Evolutionary conservation across 495 filamentous ascomycete genomes (phyloP), one percentile per base, ranked within the genome.

Genomic region (Polyplosphaeria fusca): DNA sequence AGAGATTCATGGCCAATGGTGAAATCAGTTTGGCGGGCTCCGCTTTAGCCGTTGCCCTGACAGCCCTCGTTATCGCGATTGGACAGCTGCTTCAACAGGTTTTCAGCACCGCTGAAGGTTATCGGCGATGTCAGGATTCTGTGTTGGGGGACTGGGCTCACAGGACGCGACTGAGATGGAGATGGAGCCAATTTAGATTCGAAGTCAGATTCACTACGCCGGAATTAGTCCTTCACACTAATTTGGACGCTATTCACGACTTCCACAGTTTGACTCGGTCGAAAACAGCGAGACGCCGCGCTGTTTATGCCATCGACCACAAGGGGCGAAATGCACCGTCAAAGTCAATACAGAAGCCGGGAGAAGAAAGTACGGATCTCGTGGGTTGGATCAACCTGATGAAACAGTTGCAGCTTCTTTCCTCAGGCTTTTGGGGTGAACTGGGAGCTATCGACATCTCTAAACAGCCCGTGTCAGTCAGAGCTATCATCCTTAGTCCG

Each of bases 21-120:
- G 30, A 35, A 14, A 7, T 35, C 30, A 14, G 30, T 35, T 7
- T 42, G 14, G 58, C 59, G 16, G 39, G 20, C 1, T 56, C 61
- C 30, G 72, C 72, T 2, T 58, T 75, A 3, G 68, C 61, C 18
- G 58, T 75, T 18, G 57, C 70, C 2, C 56, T 75, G 4, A 63
- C 69, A 24, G 70, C 72, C 1, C 67, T 75, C 11, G 16, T 71
- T 35, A 61, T 65, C 1, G 65, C 72, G 5, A 19, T 70, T 9
- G 56, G 61, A n/a, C 72, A 73, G 54, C 50, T 72, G 3, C 54
- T 72, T 3, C 55, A 65, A 14, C 72, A 75, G 40, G 67, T 71
- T 30, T 68, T 72, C 23, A 69, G 68, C 14, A 72, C 72, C 0
- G 72, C 72, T 22, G 70, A 73, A 47, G 72, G 72, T n/a, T 74